Base-by-base conservation (phyloP, 305 asterid genomes). In the Nicotiana rustica region DNA sequence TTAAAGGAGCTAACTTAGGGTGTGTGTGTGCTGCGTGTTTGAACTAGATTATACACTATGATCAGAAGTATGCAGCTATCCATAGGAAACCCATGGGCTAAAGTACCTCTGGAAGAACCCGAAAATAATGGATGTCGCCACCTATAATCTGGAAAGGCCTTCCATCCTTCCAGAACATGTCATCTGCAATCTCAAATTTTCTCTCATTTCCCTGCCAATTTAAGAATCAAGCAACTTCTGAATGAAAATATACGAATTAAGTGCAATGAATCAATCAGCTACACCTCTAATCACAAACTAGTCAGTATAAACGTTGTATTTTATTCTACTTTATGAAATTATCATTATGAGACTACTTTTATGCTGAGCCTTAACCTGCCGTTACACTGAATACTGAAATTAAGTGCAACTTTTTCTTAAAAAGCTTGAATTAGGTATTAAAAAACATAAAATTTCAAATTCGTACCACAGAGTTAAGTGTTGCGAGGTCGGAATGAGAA, bases 81-180 rank as follows among this genome's bases (percentile, higher is more conserved):
- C 47, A 47, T 31, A 77, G 17, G 10, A 17, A 80, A 19, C 17
- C 47, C 70, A 29, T 10, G 44, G 59, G 33, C 25, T 33, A 12
- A 68, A 41, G 77, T 89, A 94, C 99, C 99, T 93, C 86, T 44
- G 97, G 97, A 90, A 90, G 93, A 84, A 93, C 96, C 57, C 97
- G 91, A 84, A 94, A 93, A 84, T 96, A 94, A 87, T 96, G 99
- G 88, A 95, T 86, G 88, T 95, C 98, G 7, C 99, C 99, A 68
- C 99, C 99, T 49, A 95, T 90, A 76, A 96, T 96, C 91, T 94
- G 89, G 81, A 92, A 94, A 44, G 83, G 95, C 81, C 88, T 82
- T 12, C 92, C 97, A 82, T 96, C 98, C 88, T 91, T 93, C 99
- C 97, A 94, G 82, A 96, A 96, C 93, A 85, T 90, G 82, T 96